Evolutionary conservation across 257 asterid species (phyloP), one percentile per base, ranked within the genome.

Genomic region (Ocimum tenuiflorum): DNA sequence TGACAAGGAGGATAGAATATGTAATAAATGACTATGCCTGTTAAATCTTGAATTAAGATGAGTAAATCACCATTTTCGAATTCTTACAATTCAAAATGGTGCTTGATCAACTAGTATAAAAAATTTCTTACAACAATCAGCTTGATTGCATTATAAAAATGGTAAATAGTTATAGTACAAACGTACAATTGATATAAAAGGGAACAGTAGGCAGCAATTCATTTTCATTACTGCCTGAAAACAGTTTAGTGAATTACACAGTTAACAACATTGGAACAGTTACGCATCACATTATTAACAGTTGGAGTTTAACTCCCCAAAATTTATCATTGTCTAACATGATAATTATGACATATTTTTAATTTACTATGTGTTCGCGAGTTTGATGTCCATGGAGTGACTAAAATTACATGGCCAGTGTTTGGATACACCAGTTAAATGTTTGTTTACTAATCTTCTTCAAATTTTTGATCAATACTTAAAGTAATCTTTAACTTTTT

Each of bases 21-120:
- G 35, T 36, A 39, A 47, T 50, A 13, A 31, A 43, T 20, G 17
- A 54, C 23, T 19, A 55, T 23, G n/a, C n/a, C n/a, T 1, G n/a
- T 39, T 13, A 31, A 7, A 45, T 69, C 61, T 58, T 31, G 50
- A 51, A 73, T 58, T 52, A 33, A 55, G 27, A 29, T 19, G 39
- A 19, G 23, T 24, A 39, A 42, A 58, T 8, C 42, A 24, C 58
- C 23, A 63, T 12, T 41, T 36, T 47, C 58, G 55, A 42, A 54
- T 31, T 14, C 45, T 42, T 29, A 47, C 14, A 9, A 3, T 18
- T 12, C 51, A 3, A 49, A 20, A 49, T 27, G 15, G 35, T 38
- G 29, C 54, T 11, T 35, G 33, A 17, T 20, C 61, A 15, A 56
- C 29, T 23, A 58, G 48, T 20, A 55, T 8, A n/a, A n/a, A 18